Evolutionary conservation across 2,329 filamentous ascomycete genomes (phyloP).

Genomic region (Chaetomium strumarium): DNA sequence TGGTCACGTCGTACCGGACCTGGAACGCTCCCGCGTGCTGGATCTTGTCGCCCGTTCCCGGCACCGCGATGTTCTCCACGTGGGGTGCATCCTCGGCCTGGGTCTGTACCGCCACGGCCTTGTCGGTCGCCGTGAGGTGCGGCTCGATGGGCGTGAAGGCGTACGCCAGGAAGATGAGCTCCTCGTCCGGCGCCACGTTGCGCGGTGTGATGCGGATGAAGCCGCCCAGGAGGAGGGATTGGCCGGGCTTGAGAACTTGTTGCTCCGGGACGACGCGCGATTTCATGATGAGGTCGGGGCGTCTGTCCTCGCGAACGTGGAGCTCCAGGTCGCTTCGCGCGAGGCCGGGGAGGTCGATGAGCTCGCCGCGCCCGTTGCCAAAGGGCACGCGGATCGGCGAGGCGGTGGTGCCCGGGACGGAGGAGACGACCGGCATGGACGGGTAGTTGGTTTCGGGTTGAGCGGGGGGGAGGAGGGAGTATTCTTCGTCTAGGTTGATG

Average conservation of each 20-base stretch:
- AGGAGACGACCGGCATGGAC: slow-evolving; percentile 77
- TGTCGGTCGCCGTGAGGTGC: slow-evolving; percentile 74
- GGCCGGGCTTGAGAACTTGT: slow-evolving; percentile 63
- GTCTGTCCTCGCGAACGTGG: slow-evolving; percentile 62
- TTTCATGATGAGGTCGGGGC: slow-evolving; percentile 70
- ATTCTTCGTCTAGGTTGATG: slow-evolving; percentile 30
- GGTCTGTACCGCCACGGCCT: slow-evolving; percentile 68
- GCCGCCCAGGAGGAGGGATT: slow-evolving; percentile 78
- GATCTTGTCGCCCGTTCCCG: slow-evolving; percentile 53
- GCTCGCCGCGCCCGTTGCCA: slow-evolving; percentile 76
- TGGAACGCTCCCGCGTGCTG: slow-evolving; percentile 67
- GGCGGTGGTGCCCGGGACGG: slow-evolving; percentile 86
- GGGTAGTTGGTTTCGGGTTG: slow-evolving; percentile 71
- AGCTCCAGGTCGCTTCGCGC: slow-evolving; percentile 66
- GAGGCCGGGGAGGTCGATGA: slow-evolving; percentile 88
- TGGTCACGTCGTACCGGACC: slow-evolving; percentile 79
- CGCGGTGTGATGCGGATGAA: slow-evolving; percentile 81
- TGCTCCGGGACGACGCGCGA: slow-evolving; percentile 68
- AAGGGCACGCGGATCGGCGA: slow-evolving; percentile 92
- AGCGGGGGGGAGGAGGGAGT: slow-evolving; percentile 66
- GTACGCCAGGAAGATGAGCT: slow-evolving; percentile 66
- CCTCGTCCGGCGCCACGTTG: slow-evolving; percentile 49
- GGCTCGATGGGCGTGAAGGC: slow-evolving; percentile 74
- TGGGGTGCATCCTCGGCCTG: slow-evolving; percentile 52
- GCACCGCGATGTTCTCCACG: slow-evolving; percentile 57